These are phyloP conservation scores for Meyerozyma athensensis DNA, from an alignment of 1,139 yeast genomes.

Conservation along the genomic window DNA sequence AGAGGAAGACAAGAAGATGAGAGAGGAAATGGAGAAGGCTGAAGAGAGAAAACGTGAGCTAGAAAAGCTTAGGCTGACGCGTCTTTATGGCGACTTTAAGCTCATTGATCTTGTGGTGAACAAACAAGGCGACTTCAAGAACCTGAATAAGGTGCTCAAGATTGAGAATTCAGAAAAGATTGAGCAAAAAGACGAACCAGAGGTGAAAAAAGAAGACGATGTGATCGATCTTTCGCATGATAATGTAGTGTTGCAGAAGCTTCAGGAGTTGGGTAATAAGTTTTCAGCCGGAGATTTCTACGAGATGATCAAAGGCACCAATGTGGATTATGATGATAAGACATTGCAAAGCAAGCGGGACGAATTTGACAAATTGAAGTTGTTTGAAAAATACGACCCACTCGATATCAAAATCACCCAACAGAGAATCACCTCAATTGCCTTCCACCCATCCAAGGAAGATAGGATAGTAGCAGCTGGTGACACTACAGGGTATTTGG, in stretches of 20 bases:
- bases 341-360: conserved; percentile 43
- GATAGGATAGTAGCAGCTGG: conserved; percentile 76
- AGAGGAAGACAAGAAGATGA: conserved; percentile 29
- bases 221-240: conserved; percentile 24
- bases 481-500: conserved; percentile 78
- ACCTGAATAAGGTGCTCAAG: conserved; percentile 24
- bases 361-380: conserved; percentile 45
- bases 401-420: conserved; percentile 67
- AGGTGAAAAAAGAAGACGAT: conserved; percentile 15
- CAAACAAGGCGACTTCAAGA: conserved; percentile 31
- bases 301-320: conserved; percentile 37
- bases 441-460: conserved; percentile 67
- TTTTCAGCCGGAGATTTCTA: conserved; percentile 80
- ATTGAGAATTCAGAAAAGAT: conserved; percentile 3
- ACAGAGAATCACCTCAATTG: conserved; percentile 68
- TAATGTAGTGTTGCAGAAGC: conserved; percentile 33
- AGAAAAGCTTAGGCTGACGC: conserved; percentile 48
- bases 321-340: conserved; percentile 26
- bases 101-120: conserved; percentile 53
- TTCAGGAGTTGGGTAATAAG: conserved; percentile 44
- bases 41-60: conserved; percentile 38
- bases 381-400: conserved; percentile 59
- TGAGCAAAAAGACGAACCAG: background rate
- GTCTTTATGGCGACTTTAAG: conserved; percentile 59
- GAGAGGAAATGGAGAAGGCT: conserved; percentile 33